Evolutionary conservation across 1,139 yeast genomes (phyloP), one percentile per base, ranked within the genome.

Genomic region (Debaryomycetaceae sp.): DNA sequence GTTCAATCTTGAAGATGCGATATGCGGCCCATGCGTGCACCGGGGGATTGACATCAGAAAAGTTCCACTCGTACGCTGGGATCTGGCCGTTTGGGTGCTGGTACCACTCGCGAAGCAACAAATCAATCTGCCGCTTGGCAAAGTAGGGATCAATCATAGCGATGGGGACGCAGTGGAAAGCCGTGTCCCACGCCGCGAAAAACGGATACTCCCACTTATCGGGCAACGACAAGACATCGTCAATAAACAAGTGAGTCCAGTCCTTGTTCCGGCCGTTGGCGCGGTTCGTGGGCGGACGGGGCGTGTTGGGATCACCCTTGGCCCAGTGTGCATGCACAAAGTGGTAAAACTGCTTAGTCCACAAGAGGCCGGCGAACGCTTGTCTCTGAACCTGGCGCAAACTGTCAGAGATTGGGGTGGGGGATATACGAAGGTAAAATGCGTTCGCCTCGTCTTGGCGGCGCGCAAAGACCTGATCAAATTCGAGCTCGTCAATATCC

Each of bases 81-180:
- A 86, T 77, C 55, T 87, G 96, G n/a, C 97, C 97, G 51, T 87
- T 87, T 27, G 97, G 96, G 54, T 90, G 96, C 94, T 86, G 85
- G 54, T 86, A 87, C 97, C 97, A 87, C 54, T 87, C 97, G 47
- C 96, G 70, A 23, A 94, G 80, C 50, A 87, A 62, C 35, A 86
- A 62, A 51, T 82, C 95, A 40, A 87, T 68, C 56, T 87, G 96
- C 45, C 75, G 77, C 53, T 87, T 87, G 26, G 96, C 94, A 61
- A 85, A 87, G 38, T 76, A 87, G 1, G 96, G 95, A 53, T 87
- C 97, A 47, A 87, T 73, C 90, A 87, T 83, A 4, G 96, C 92
- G 39, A 87, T 62, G 3, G 97, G 96, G 43, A 87, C 73, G 49
- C 95, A 83, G 54, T 87, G 97, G 73, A 87, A 87, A 0, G 96